These are phyloP conservation scores for Linnemannia exigua DNA, from an alignment of 192 early-diverging fungal species.

Conservation along the genomic window DNA sequence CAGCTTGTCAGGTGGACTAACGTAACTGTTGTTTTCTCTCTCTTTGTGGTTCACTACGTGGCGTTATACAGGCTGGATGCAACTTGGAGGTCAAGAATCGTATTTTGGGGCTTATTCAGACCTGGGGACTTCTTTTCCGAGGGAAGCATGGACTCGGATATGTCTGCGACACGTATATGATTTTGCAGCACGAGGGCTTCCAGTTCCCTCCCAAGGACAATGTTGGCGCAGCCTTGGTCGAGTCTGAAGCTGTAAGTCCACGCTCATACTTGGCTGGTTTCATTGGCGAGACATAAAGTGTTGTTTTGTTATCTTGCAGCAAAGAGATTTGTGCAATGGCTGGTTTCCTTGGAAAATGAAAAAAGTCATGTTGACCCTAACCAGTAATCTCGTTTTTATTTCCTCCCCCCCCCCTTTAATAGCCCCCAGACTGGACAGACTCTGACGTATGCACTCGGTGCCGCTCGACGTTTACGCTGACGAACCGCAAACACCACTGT, in stretches of 20 bases:
- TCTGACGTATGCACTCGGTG: constrained; percentile 95
- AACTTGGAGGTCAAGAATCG: constrained; percentile 85
- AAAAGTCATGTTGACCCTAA: neutral
- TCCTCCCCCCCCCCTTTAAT: neutral
- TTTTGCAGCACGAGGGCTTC: constrained; percentile 84
- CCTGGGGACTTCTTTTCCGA: constrained; percentile 90
- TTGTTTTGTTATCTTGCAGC: neutral
- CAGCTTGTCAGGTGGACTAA: constrained; percentile 1
- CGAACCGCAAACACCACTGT: constrained; percentile 99
- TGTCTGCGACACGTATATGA: constrained; percentile 85
- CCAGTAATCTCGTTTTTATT: neutral
- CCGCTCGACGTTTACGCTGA: constrained; percentile 90
- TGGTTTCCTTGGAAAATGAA: too few relatives aligned
- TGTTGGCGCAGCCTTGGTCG: constrained; percentile 78
- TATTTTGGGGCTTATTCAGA: constrained; percentile 87
- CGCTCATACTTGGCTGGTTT: neutral
- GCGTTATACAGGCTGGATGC: constrained; percentile 63
- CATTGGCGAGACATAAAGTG: neutral
- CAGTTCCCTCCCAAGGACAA: constrained; percentile 82
- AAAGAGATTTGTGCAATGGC: neutral
- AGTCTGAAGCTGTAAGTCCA: constrained; percentile 84
- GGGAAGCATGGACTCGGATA: constrained; percentile 86
- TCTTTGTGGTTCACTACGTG: neutral
- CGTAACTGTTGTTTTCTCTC: neutral
- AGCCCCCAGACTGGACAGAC: constrained; percentile 99